phyloP scores from a whole-genome alignment of 371 early-diverging fungal genomes.

The Batrachochytrium dendrobatidis region DNA sequence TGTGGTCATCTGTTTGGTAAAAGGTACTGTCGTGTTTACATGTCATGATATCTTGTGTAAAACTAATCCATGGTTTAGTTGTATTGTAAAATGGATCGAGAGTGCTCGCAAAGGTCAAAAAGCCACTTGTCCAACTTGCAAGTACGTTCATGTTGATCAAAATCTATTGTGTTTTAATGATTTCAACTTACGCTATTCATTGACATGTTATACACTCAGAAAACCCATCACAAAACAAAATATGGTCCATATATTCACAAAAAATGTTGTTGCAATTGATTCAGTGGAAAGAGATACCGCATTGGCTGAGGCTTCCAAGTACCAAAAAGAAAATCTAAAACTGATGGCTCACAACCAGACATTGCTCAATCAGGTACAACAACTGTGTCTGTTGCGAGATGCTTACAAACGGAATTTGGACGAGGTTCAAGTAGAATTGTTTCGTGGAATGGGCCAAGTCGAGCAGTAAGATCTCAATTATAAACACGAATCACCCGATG shows the following conservation, averaged over 20 bases:
- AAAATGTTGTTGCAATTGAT: constrained; percentile 2
- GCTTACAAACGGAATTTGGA: neutral
- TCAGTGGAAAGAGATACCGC: neutral
- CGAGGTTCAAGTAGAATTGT: too few species aligned
- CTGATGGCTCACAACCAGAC: neutral
- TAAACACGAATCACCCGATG: neutral
- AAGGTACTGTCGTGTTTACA: neutral
- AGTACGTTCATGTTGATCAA: neutral
- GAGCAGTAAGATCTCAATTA: neutral
- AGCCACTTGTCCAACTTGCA: neutral
- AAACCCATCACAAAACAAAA: neutral
- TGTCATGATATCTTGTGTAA: too few species aligned
- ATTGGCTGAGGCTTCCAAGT: neutral
- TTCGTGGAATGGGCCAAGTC: neutral
- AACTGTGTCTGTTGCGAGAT: neutral
- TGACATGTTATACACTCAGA: too few species aligned
- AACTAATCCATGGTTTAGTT: neutral
- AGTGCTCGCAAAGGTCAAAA: neutral
- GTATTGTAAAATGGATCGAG: neutral
- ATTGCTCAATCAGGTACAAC: neutral
- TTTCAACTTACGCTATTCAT: too few species aligned
- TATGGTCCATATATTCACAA: neutral
- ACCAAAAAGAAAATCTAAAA: neutral
- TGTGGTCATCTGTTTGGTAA: neutral
- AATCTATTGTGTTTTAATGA: neutral